Evolutionary conservation across 2,329 filamentous ascomycete genomes (phyloP).

Genomic region (Ophioceras dolichostomum): DNA sequence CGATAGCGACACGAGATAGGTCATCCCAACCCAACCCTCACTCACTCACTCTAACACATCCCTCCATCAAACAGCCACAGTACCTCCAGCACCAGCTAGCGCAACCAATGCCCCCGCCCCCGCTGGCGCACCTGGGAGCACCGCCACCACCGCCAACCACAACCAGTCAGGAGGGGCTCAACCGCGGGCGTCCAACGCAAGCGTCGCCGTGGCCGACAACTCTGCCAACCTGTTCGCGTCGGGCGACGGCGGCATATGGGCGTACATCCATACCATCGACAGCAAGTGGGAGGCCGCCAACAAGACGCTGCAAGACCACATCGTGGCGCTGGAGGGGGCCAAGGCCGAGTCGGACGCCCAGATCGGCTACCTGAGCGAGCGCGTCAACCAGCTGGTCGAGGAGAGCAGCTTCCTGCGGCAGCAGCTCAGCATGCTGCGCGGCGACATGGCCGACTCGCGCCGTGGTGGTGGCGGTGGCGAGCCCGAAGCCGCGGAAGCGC

Average conservation of each 20-base stretch:
- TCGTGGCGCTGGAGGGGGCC: slow-evolving; percentile 23
- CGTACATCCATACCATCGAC: slow-evolving; percentile 61
- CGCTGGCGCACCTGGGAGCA: background rate
- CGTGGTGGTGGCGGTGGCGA: slow-evolving; percentile 3
- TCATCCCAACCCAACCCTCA: background rate
- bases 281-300: slow-evolving; percentile 22
- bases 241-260: slow-evolving; percentile 51
- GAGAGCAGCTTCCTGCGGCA: slow-evolving; percentile 8
- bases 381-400: slow-evolving; percentile 15
- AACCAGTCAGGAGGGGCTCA: slow-evolving; percentile 11
- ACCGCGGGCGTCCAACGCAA: slow-evolving; percentile 30
- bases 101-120: no score
- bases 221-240: slow-evolving; percentile 56
- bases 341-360: slow-evolving; percentile 24
- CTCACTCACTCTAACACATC: background rate
- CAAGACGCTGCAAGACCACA: slow-evolving; percentile 4
- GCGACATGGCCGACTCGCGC: slow-evolving; percentile 10
- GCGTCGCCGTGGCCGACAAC: slow-evolving; percentile 41
- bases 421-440: slow-evolving; percentile 6
- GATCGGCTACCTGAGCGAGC: slow-evolving; percentile 20
- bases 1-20: background rate
- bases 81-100: background rate
- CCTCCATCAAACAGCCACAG: background rate
- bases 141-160: background rate
- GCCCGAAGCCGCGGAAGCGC: no score